A percentile compares a stretch with the other conserved stretches of the same genome.
phyloP scores from a whole-genome alignment of 495 filamentous ascomycete species.

The Penicillium coprophilum region DNA sequence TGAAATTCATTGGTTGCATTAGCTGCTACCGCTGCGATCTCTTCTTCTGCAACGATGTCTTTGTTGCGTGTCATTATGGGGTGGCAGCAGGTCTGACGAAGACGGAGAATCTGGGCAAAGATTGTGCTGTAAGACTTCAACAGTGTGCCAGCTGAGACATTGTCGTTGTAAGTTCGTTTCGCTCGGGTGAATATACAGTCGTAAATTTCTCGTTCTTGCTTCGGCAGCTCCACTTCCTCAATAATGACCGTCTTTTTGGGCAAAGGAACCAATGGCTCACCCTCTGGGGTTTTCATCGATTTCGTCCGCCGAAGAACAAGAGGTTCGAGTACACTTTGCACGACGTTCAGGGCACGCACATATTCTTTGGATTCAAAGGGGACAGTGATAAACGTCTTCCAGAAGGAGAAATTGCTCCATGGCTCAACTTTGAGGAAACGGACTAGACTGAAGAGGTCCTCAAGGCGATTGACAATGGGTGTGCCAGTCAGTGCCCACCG shows the following conservation, averaged over 20 bases:
- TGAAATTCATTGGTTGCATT: constrained; percentile 77
- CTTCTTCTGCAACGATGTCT: constrained; percentile 81
- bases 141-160: constrained; percentile 86
- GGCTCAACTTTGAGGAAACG: constrained; percentile 91
- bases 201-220: constrained; percentile 85
- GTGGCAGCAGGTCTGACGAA: constrained; percentile 94
- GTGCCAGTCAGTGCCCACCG: constrained; percentile 95
- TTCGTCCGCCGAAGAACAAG: constrained; percentile 94
- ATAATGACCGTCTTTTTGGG: constrained; percentile 80
- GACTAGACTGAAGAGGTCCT: constrained; percentile 95
- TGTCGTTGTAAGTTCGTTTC: constrained; percentile 78
- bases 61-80: constrained; percentile 84
- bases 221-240: constrained; percentile 79
- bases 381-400: constrained; percentile 97
- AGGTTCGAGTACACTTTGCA: constrained; percentile 94
- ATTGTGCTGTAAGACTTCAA: constrained; percentile 94
- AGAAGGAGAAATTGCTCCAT: constrained; percentile 98
- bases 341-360: constrained; percentile 89
- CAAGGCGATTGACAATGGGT: constrained; percentile 92
- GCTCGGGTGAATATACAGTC: constrained; percentile 81
- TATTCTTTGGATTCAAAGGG: constrained; percentile 96
- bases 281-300: constrained; percentile 94
- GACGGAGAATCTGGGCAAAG: constrained; percentile 92
- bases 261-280: constrained; percentile 78
- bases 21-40: constrained; percentile 75